Percentiles rank a stretch among this genome's conserved stretches.
Conservation (phyloP, 108 stramenopile genomes). For the Schizochytrium sp. region DNA sequence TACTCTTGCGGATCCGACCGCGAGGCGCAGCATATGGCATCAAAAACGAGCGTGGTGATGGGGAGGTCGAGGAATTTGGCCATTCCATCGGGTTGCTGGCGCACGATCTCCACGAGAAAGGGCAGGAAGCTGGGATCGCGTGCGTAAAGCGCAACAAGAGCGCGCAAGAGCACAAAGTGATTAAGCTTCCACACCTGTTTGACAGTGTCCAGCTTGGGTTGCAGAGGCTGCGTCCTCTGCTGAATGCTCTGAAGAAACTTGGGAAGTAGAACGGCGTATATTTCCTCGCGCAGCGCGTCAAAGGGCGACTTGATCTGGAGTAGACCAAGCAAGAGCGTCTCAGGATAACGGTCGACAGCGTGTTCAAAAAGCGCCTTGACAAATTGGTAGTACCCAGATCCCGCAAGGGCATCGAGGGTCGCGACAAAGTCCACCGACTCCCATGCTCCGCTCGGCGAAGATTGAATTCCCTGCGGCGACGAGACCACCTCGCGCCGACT, state of each 20-base stretch:
- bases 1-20: background rate
- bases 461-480: background rate
- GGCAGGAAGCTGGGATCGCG: background rate
- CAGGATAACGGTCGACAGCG: background rate
- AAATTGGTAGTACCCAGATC: background rate
- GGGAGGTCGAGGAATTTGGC: background rate
- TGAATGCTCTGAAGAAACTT: background rate
- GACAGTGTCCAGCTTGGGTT: background rate
- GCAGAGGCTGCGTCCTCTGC: background rate
- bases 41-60: background rate
- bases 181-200: background rate
- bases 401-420: background rate
- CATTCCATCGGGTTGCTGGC: background rate
- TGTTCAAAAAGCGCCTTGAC: background rate
- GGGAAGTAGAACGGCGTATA: background rate
- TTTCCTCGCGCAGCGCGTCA: slow-evolving; percentile 10
- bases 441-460: background rate
- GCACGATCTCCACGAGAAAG: slow-evolving; percentile 2
- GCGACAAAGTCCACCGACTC: background rate
- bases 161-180: background rate
- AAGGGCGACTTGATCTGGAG: background rate
- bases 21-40: background rate
- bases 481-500: background rate
- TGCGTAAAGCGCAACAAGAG: background rate
- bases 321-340: background rate